Conservation (phyloP, 805 yeast genomes). For the Komagataella ulmi region DNA sequence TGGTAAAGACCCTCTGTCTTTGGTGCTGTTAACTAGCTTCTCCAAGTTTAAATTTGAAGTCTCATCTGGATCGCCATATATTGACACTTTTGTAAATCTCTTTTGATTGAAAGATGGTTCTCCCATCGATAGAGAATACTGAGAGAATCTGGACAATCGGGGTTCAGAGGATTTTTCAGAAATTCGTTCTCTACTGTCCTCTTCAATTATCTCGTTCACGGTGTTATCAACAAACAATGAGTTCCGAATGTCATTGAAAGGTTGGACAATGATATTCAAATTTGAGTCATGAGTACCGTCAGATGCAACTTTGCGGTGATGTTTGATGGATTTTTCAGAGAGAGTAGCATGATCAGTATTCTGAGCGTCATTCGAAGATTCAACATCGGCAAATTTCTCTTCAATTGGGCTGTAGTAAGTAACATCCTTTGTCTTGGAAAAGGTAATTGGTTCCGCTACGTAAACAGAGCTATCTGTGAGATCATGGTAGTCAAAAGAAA, state of each 20-base stretch:
- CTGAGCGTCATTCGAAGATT: conserved; percentile 1
- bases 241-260: conserved; percentile 10
- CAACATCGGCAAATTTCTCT: conserved; percentile 17
- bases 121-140: conserved; percentile 8
- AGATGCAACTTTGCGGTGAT: conserved; percentile 15
- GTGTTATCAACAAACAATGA: conserved; percentile 13
- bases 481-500: conserved; percentile 13
- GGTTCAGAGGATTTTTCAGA: neutral
- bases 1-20: neutral
- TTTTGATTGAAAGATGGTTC: neutral
- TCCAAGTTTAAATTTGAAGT: neutral
- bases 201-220: neutral
- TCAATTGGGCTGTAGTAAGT: conserved; percentile 1
- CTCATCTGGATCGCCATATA: conserved; percentile 6
- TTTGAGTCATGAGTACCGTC: conserved; percentile 12
- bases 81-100: conserved; percentile 4
- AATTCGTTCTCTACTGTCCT: neutral
- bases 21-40: neutral
- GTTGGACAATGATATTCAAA: conserved; percentile 6
- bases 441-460: conserved; percentile 14
- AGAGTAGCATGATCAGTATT: conserved; percentile 2
- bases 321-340: conserved; percentile 9
- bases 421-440: conserved; percentile 8
- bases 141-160: conserved; percentile 1
- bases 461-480: conserved; percentile 17